Conservation (phyloP, 805 yeast species). For the Zygosaccharomyces bisporus region DNA sequence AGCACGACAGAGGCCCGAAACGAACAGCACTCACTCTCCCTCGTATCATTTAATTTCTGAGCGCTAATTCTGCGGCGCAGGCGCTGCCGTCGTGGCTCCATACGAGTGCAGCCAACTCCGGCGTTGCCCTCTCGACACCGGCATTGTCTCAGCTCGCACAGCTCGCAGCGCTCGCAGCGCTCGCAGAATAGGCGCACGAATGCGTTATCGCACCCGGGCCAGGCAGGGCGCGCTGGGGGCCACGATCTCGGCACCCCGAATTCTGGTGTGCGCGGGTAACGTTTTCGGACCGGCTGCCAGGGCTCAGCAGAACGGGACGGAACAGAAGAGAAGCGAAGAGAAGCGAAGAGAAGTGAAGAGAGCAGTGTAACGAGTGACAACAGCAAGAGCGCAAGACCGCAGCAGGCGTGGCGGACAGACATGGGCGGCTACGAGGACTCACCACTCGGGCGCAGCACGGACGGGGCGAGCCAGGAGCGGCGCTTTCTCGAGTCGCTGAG, state of each 20-base stretch:
- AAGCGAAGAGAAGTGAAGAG: no score
- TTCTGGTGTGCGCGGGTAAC: no score
- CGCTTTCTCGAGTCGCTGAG: slow-evolving; percentile 17
- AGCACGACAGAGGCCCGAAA: neutral
- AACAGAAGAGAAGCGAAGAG: no score
- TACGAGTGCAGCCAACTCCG: neutral
- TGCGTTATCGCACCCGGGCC: no score
- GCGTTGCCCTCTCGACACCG: neutral
- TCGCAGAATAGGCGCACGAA: no score
- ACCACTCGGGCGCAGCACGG: slow-evolving; percentile 1
- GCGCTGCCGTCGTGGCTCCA: slow-evolving; percentile 4
- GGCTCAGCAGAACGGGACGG: no score
- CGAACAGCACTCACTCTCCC: neutral
- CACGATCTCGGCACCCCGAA: no score
- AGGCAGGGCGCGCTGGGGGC: no score
- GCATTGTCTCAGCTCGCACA: neutral
- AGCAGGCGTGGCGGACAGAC: no score
- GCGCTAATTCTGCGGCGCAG: slow-evolving; percentile 3
- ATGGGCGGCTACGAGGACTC: slow-evolving; percentile 6
- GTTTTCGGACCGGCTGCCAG: no score
- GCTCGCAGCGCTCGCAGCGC: no score
- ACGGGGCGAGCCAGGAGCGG: neutral
- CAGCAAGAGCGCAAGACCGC: neutral
- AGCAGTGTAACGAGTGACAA: no score
- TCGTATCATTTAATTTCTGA: neutral